Percentiles rank a stretch among this genome's conserved stretches.
phyloP scores from a whole-genome alignment of 2,329 filamentous ascomycete genomes.

The Cadophora malorum region DNA sequence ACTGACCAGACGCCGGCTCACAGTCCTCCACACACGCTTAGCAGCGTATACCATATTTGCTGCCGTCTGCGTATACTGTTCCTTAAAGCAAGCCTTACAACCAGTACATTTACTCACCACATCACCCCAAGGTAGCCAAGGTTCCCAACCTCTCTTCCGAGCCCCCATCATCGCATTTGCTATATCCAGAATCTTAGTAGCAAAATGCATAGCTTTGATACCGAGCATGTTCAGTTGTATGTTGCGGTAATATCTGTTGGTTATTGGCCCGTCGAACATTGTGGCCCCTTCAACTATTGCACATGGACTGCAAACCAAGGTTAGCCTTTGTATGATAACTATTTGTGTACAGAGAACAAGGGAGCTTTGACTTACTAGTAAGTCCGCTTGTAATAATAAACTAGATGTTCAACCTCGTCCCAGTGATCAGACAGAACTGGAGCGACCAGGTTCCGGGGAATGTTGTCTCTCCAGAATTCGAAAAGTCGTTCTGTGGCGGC shows the following conservation, averaged over 20 bases:
- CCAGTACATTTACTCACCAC: background rate
- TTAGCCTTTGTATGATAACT: background rate
- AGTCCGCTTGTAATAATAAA: background rate
- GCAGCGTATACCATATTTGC: background rate
- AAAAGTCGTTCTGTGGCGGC: background rate
- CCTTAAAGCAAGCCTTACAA: background rate
- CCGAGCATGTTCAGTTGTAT: background rate
- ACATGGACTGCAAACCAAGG: background rate
- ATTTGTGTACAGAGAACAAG: too few species aligned
- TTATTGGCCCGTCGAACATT: background rate
- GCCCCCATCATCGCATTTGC: background rate
- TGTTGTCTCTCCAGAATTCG: background rate
- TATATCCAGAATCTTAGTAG: background rate
- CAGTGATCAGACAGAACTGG: background rate
- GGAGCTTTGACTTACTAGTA: background rate
- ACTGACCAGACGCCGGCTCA: background rate
- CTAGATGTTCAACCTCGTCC: background rate
- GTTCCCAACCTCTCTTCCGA: background rate
- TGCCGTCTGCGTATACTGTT: background rate
- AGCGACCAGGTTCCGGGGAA: background rate
- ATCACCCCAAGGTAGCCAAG: background rate
- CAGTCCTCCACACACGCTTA: background rate
- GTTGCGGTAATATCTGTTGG: background rate
- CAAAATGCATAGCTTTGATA: background rate
- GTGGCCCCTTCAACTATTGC: background rate